These are phyloP conservation scores for Suillus bovinus DNA, from an alignment of 768 basidiomycete species.

Conservation along the genomic window DNA sequence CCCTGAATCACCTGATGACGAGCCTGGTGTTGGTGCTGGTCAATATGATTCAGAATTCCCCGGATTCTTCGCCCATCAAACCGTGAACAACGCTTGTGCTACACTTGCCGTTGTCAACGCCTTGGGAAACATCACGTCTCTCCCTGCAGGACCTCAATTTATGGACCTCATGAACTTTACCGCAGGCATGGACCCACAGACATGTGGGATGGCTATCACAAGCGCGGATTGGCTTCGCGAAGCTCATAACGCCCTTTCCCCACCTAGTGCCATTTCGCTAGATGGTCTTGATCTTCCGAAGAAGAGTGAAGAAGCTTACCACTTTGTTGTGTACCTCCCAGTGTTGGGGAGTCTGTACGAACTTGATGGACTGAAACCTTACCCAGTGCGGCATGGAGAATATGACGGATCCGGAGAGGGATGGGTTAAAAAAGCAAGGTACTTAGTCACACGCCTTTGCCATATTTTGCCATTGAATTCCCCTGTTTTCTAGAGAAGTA, in stretches of 20 bases:
- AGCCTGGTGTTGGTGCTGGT: constrained; percentile 44
- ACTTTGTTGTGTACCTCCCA: constrained; percentile 94
- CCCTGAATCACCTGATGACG: constrained; percentile 43
- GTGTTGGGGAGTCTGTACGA: constrained; percentile 85
- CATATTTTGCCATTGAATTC: constrained; percentile 17
- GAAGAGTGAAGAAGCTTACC: constrained; percentile 84
- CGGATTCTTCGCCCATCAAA: constrained; percentile 91
- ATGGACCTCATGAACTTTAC: constrained; percentile 76
- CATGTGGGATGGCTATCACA: constrained; percentile 77
- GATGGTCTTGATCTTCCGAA: constrained; percentile 77
- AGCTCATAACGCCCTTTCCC: constrained; percentile 92
- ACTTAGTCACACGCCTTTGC: constrained; percentile 22
- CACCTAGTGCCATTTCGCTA: constrained; percentile 84
- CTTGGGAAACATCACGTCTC: constrained; percentile 74
- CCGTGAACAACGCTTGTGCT: constrained; percentile 96
- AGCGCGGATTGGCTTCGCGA: constrained; percentile 79
- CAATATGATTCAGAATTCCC: constrained; percentile 74
- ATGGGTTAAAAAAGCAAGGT: constrained; percentile 84
- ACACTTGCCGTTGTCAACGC: constrained; percentile 95
- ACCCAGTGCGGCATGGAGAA: constrained; percentile 79
- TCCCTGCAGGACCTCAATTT: constrained; percentile 66
- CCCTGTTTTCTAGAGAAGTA: constrained; percentile 55
- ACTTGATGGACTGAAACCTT: constrained; percentile 84
- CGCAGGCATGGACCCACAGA: constrained; percentile 84
- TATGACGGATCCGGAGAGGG: constrained; percentile 70